Percentiles rank a stretch among this genome's conserved stretches.
phyloP scores from a whole-genome alignment of 2,329 filamentous ascomycete species.

The Lasiodiplodia theobromae region DNA sequence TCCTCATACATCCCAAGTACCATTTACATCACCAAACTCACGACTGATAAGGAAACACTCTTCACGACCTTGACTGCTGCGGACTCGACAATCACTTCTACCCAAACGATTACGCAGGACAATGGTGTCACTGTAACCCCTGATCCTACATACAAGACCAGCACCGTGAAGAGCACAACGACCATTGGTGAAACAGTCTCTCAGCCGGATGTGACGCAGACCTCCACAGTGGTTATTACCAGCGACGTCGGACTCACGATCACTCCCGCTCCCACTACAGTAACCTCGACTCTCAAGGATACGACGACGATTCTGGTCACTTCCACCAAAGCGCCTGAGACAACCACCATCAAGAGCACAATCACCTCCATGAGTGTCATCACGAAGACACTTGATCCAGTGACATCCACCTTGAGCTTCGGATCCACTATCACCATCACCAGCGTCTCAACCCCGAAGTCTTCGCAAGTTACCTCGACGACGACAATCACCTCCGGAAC shows the following conservation, averaged over 20 bases:
- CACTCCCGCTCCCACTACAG: background rate
- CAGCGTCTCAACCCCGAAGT: slow-evolving; percentile 34
- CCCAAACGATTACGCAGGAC: slow-evolving; percentile 39
- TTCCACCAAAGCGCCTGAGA: slow-evolving; percentile 16
- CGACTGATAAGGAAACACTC: slow-evolving; percentile 36
- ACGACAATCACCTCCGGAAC: background rate
- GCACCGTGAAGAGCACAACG: slow-evolving; percentile 32
- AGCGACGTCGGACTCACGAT: slow-evolving; percentile 4
- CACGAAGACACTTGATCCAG: slow-evolving; percentile 35
- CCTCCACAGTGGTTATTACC: slow-evolving; percentile 28
- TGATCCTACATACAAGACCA: slow-evolving; percentile 32
- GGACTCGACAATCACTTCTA: slow-evolving; percentile 38
- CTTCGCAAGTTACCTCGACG: slow-evolving; percentile 29
- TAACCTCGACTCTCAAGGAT: background rate
- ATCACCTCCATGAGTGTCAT: background rate
- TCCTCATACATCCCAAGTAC: slow-evolving; percentile 38
- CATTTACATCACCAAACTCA: slow-evolving; percentile 33
- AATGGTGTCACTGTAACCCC: slow-evolving; percentile 36
- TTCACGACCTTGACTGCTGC: slow-evolving; percentile 40
- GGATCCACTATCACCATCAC: slow-evolving; percentile 34
- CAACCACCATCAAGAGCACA: background rate
- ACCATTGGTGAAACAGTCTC: slow-evolving; percentile 34
- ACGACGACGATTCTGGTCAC: slow-evolving; percentile 38
- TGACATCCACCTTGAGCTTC: slow-evolving; percentile 36
- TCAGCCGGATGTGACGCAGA: slow-evolving; percentile 34